Percentiles rank a stretch among this genome's conserved stretches.
These are phyloP conservation scores for Salix arbutifolia DNA, from an alignment of 345 rosid species.

Conservation along the genomic window DNA sequence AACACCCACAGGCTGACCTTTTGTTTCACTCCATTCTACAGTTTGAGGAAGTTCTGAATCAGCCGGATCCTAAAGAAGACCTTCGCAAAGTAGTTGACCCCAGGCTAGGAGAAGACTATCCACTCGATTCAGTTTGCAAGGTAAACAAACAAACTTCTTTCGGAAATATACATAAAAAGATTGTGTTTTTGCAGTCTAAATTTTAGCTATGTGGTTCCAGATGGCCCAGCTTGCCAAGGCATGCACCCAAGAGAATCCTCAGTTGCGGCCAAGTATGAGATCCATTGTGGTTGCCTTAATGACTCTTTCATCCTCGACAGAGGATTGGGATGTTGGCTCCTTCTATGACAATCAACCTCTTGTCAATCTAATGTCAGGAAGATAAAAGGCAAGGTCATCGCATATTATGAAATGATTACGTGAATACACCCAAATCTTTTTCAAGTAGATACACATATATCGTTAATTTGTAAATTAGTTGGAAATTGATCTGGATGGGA, in stretches of 20 bases:
- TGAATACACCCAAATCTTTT: not conserved
- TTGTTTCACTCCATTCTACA: slow-evolving; percentile 13
- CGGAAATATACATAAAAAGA: not conserved
- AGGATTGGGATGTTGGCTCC: slow-evolving; percentile 69
- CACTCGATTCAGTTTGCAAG: slow-evolving; percentile 68
- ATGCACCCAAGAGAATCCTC: slow-evolving; percentile 81
- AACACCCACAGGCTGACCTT: not conserved
- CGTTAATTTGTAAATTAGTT: not conserved
- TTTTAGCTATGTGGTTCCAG: slow-evolving; percentile 30
- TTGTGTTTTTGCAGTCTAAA: not conserved
- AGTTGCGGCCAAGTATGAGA: slow-evolving; percentile 79
- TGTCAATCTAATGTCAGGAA: slow-evolving; percentile 75
- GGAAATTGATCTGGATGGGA: no score
- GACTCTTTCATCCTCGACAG: slow-evolving; percentile 75
- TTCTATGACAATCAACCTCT: slow-evolving; percentile 67
- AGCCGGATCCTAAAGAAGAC: slow-evolving; percentile 53
- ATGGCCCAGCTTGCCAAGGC: slow-evolving; percentile 86
- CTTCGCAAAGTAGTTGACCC: slow-evolving; percentile 62
- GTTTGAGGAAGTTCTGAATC: slow-evolving; percentile 73
- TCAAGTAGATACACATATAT: not conserved
- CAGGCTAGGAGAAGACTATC: slow-evolving; percentile 67
- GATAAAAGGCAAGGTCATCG: slow-evolving; percentile 26
- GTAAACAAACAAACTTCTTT: slow-evolving; percentile 27
- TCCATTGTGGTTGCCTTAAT: slow-evolving; percentile 82
- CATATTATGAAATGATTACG: not conserved